Evolutionary conservation across 1,139 yeast genomes (phyloP), one percentile per base, ranked within the genome.

Genomic region (Saccharomyces uvarum): DNA sequence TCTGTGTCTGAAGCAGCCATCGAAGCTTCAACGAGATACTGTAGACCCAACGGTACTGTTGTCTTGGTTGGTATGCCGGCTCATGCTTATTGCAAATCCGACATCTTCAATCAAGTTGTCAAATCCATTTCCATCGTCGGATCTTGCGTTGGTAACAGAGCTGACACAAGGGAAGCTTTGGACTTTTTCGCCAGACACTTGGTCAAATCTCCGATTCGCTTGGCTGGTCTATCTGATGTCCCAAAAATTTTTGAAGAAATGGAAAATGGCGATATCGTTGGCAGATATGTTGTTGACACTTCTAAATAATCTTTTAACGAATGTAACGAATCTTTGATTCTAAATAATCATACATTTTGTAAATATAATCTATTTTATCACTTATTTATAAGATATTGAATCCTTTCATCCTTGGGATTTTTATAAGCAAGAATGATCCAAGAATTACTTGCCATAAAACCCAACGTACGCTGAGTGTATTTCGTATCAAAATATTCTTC

Each of bases 51-150:
- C 56, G 95, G 95, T 70, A 82, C 87, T 60, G 86, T 85, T 67
- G 93, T 87, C 53, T 76, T 85, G 65, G 93, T 87, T 63, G 95
- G 95, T 63, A 77, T 87, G 66, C 95, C 95, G 61, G 86, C 87
- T 49, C 80, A 80, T 63, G 88, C 91, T 54, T 75, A 77, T 65
- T 79, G 81, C 59, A 70, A 68, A 81, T 77, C 84, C 49, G 77
- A 79, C 57, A 83, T 82, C 50, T 82, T 82, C 71, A 73, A 75
- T 58, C 74, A 82, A 57, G 86, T 82, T 59, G 79, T 80, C 59
- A 81, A 75, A 70, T 78, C 84, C 56, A 73, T 80, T 68, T 70
- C 73, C 59, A 80, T 82, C 66, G 78, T 70, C 60, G 87, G 86
- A 69, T 82, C 86, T 60, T 82, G 82, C 68, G 86, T 82, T 60